Percentiles rank a stretch among this genome's conserved stretches.
These are phyloP conservation scores for Suillus ampliporus DNA, from an alignment of 768 basidiomycete genomes.

Conservation along the genomic window DNA sequence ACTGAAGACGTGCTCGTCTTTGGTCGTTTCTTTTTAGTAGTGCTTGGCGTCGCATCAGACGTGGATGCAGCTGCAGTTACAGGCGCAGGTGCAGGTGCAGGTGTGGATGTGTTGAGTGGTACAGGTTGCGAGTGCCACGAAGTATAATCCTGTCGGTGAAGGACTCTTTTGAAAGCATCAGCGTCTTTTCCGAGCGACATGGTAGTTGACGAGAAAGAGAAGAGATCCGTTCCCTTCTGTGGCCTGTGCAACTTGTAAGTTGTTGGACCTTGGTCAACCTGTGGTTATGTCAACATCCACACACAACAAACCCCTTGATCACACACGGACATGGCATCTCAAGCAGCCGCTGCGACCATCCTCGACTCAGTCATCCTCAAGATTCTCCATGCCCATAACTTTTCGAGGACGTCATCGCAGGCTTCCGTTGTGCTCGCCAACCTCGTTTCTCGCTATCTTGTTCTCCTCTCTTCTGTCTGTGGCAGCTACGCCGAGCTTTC, in stretches of 20 bases:
- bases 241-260: not conserved
- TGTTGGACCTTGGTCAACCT: too few species aligned
- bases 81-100: conserved; percentile 36
- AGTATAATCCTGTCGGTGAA: conserved; percentile 68
- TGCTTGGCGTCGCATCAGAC: not conserved
- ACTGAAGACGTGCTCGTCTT: conserved; percentile 59
- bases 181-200: conserved; percentile 78
- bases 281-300: not conserved
- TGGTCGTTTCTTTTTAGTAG: conserved; percentile 60
- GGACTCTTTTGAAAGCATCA: conserved; percentile 68
- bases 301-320: too few species aligned
- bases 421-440: conserved; percentile 75
- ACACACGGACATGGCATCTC: conserved; percentile 38
- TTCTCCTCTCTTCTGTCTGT: conserved; percentile 68
- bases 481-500: conserved; percentile 78
- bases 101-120: conserved; percentile 37
- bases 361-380: conserved; percentile 71
- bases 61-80: conserved; percentile 43
- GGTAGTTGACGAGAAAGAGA: conserved; percentile 19
- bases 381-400: conserved; percentile 80
- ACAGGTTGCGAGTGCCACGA: conserved; percentile 79
- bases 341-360: conserved; percentile 59
- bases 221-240: not conserved
- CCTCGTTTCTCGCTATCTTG: conserved; percentile 74
- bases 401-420: conserved; percentile 76